A percentile compares a stretch with the other conserved stretches of the same genome.
These are phyloP conservation scores for Penicillium sp. DNA, from an alignment of 2,329 filamentous ascomycete genomes.

Conservation along the genomic window DNA sequence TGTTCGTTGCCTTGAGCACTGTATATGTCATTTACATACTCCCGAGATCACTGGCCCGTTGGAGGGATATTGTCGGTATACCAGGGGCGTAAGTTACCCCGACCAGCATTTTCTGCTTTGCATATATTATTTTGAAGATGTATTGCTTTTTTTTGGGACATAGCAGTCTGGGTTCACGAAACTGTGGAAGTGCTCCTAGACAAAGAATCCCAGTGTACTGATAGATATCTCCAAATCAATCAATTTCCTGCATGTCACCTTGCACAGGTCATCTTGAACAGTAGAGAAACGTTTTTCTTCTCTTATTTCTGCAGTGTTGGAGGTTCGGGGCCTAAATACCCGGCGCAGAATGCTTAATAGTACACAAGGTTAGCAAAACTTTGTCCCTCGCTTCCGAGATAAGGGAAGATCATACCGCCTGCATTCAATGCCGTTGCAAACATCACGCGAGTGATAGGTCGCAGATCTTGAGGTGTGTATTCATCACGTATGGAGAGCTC, in stretches of 20 bases:
- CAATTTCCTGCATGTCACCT: not conserved
- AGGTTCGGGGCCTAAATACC: slow-evolving; percentile 37
- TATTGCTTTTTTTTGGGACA: not conserved
- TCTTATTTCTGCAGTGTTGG: not conserved
- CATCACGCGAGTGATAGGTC: slow-evolving; percentile 59
- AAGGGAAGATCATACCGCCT: slow-evolving; percentile 49
- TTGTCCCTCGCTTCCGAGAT: not conserved
- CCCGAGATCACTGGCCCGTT: slow-evolving; percentile 44
- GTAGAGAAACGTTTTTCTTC: not conserved
- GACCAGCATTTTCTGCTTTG: not conserved
- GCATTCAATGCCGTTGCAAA: slow-evolving; percentile 57
- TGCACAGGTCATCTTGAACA: no score
- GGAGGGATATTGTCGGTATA: slow-evolving; percentile 49
- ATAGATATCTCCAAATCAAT: not conserved
- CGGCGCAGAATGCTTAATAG: slow-evolving; percentile 34
- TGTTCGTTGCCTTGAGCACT: slow-evolving; percentile 49
- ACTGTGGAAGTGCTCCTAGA: not conserved
- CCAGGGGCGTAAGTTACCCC: slow-evolving; percentile 33
- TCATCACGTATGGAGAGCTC: slow-evolving; percentile 32
- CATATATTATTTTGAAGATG: slow-evolving; percentile 7
- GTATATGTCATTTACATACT: slow-evolving; percentile 54
- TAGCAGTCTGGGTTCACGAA: not conserved
- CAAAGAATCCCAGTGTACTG: not conserved
- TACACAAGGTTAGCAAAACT: not conserved
- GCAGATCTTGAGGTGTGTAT: slow-evolving; percentile 45